Evolutionary conservation across 2,329 filamentous ascomycete genomes (phyloP), one percentile per base, ranked within the genome.

Genomic region (Pseudogymnoascus sp.): DNA sequence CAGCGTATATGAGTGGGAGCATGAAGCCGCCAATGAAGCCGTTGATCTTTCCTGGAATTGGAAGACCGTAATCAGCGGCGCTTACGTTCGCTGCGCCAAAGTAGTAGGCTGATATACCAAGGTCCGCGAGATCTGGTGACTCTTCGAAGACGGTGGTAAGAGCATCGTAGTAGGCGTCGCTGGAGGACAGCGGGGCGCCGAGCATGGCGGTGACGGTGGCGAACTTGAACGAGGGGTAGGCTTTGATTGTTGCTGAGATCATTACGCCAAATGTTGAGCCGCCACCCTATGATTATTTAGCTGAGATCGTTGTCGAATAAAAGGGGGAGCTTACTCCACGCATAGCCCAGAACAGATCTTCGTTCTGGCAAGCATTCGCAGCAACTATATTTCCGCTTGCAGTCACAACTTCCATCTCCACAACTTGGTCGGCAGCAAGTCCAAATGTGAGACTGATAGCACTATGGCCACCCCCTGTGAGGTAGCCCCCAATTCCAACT

Each of bases 341-440:
- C 65, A 87, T 76, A 0, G 86, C 86, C 86, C 85, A 89, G 71
- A 86, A 88, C 0, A 89, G 72, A 62, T 88, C 84, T 0, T 74
- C 64, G 62, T 87, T 78, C 40, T 81, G 75, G 10, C 79, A 77
- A 40, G 81, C 80, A 59, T 82, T 85, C 0, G 80, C 78, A 0
- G 75, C 78, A 1, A 86, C 44, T 5, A 82, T 75, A 6, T 79
- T 70, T 0, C 85, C 84, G 3, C 68, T 67, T 0, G 80, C 80
- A 0, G 81, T 82, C 0, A 88, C 80, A 0, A 87, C 74, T 31
- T 85, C 79, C 73, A 83, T 79, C 67, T 86, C 78, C 3, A 88
- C 72, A 1, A 85, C 81, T 44, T 88, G 81, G 67, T 89, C 87
- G 0, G 82, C 83, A 1, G 75, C 86, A n/a, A 89, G 72, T 0